These are phyloP conservation scores for Aegilops tauschii DNA, from an alignment of 176 grass and related monocot genomes.

Conservation along the genomic window DNA sequence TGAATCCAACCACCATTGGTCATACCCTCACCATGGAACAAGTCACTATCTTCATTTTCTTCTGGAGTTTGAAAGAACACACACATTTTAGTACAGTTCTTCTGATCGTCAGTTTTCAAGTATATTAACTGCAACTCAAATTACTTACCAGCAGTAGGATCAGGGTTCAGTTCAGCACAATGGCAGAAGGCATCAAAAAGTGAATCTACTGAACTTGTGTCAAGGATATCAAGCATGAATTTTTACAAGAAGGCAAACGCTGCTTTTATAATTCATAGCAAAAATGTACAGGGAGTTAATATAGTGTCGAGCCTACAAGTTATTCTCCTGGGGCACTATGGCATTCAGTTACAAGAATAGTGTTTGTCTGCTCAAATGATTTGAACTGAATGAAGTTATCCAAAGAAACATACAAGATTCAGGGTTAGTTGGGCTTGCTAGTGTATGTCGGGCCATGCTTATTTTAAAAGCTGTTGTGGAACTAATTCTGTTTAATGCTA, in stretches of 20 bases:
- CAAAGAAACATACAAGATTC: neutral
- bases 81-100: neutral
- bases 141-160: constrained; percentile 75
- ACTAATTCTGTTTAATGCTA: neutral
- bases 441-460: neutral
- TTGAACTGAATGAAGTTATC: neutral
- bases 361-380: neutral
- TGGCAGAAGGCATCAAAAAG: constrained; percentile 87
- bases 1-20: constrained; percentile 50
- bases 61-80: constrained; percentile 44
- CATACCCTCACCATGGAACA: constrained; percentile 52
- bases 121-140: constrained; percentile 2
- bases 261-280: no score
- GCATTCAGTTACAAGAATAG: neutral
- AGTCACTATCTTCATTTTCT: constrained; percentile 55
- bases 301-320: neutral
- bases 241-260: neutral
- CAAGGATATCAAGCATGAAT: constrained; percentile 23
- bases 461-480: neutral
- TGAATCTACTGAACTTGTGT: constrained; percentile 65
- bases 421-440: neutral
- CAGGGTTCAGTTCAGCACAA: constrained; percentile 94
- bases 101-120: neutral
- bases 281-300: no score
- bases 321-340: neutral